A percentile compares a stretch with the other conserved stretches of the same genome.
Conservation (phyloP, 768 basidiomycete species). For the Candolleomyces aberdarensis region DNA sequence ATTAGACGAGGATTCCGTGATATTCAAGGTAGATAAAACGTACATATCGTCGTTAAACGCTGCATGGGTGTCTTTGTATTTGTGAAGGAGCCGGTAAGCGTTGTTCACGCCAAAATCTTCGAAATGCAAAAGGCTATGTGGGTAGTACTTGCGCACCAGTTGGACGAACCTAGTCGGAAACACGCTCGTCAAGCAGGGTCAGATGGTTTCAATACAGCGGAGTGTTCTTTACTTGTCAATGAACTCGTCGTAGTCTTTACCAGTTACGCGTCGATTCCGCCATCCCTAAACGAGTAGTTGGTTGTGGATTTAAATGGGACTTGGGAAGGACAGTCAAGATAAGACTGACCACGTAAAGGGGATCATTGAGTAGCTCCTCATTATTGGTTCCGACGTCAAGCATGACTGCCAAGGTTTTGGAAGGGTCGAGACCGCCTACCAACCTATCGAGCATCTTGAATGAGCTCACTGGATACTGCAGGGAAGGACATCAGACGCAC, state of each 20-base stretch:
- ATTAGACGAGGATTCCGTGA: background rate
- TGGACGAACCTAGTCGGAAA: conserved; percentile 58
- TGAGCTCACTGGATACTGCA: background rate
- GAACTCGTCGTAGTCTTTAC: conserved; percentile 73
- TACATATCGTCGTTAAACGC: conserved; percentile 88
- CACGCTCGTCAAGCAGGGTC: background rate
- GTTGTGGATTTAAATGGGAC: background rate
- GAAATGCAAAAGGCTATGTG: conserved; percentile 69
- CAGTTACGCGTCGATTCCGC: conserved; percentile 64
- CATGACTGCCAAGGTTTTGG: conserved; percentile 53
- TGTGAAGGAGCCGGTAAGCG: conserved; percentile 62
- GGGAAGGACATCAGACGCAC: conserved; percentile 9
- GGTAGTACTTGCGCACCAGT: conserved; percentile 69
- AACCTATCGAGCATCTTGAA: conserved; percentile 33
- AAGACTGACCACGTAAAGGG: conserved; percentile 61
- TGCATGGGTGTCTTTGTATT: conserved; percentile 60
- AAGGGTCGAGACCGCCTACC: conserved; percentile 64
- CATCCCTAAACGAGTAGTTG: conserved; percentile 54
- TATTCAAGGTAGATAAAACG: conserved; percentile 1
- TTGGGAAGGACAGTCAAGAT: background rate
- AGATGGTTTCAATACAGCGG: background rate
- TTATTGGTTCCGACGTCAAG: conserved; percentile 82
- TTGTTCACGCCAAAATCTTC: conserved; percentile 85
- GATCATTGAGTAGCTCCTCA: conserved; percentile 55
- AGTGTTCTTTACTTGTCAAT: conserved; percentile 56